A percentile compares a stretch with the other conserved stretches of the same genome.
Evolutionary conservation across 2,329 filamentous ascomycete genomes (phyloP).

Genomic region (Apiospora koreana): DNA sequence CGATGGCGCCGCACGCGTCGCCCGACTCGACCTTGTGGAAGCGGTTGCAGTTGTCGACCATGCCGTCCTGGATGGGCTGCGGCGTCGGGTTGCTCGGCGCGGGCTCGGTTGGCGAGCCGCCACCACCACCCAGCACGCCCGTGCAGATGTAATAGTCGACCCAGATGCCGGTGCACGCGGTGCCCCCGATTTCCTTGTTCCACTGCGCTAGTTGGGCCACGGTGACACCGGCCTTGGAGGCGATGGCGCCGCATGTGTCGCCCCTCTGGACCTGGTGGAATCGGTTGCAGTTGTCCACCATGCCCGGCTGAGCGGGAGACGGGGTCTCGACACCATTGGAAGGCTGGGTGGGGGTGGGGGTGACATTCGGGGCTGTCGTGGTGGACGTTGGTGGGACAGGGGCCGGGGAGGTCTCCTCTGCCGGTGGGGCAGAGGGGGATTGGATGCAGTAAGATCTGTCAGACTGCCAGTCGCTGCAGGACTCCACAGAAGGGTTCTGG

Average conservation of each 20-base stretch:
- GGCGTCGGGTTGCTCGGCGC: not conserved
- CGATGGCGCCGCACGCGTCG: not conserved
- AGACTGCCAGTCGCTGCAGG: constrained; percentile 13
- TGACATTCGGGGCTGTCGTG: not conserved
- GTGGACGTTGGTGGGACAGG: not conserved
- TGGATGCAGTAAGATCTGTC: constrained; percentile 8
- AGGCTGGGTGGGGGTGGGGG: not conserved
- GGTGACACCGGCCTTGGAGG: not conserved
- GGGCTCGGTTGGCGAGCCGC: not conserved
- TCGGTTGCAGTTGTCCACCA: not conserved
- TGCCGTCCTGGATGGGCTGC: not conserved
- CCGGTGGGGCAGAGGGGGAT: constrained; percentile 12
- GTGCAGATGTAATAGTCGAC: not conserved
- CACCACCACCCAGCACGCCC: not conserved
- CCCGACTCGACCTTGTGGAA: not conserved
- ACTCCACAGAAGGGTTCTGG: too few relatives aligned
- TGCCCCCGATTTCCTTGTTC: not conserved
- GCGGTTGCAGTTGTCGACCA: not conserved
- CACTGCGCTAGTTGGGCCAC: not conserved
- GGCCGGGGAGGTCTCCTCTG: not conserved
- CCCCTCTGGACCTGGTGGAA: not conserved
- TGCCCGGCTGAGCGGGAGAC: not conserved
- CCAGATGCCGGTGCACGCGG: not conserved
- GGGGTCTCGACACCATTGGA: not conserved
- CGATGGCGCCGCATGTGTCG: not conserved